Evolutionary conservation across 2,329 filamentous ascomycete species (phyloP), one percentile per base, ranked within the genome.

Genomic region (Aspergillus vadensis): DNA sequence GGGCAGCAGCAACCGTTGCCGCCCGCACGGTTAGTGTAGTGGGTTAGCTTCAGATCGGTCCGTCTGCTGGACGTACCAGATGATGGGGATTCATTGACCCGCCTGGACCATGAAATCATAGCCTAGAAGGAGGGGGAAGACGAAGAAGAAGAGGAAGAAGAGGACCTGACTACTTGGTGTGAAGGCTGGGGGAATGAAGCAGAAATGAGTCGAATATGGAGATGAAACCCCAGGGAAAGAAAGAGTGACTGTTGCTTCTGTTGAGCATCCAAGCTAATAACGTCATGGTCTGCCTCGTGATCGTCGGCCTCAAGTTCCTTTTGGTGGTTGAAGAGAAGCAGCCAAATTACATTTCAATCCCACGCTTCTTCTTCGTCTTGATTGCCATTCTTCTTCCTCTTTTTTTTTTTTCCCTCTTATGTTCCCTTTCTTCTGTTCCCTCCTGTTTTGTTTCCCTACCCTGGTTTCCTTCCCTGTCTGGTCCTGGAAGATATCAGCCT

Each of bases 231-330:
- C 21, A 36, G 27, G 25, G n/a, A 21, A 39, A 19, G 27, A 12
- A 49, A 51, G 32, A 52, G n/a, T 19, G 12, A 44, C 41, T 21
- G 19, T 44, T 27, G 25, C 7, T 27, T 15, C 17, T n/a, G 41
- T 44, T 44, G n/a, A 0, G 27, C 27, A 30, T 10, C 23, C 21
- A 6, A 43, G 49, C 8, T 23, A 19, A 62, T 62, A 57, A 60
- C 60, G 60, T 62, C 60, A 62, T 62, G 15, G 36, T 21, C 32
- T 43, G 47, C 60, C 58, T 62, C 43, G 60, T 62, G 60, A 62
- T 60, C 60, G 53, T 15, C 57, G 30, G 30, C 36, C 25, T 59
- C 39, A 53, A 38, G 48, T 50, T 48, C 25, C 48, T 30, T 19
- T 21, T 55, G 15, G 44, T 49, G 21, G 44, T 27, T 27, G 25